Base-by-base conservation (phyloP, 1,139 yeast species). In the Kluyveromyces sp. region DNA sequence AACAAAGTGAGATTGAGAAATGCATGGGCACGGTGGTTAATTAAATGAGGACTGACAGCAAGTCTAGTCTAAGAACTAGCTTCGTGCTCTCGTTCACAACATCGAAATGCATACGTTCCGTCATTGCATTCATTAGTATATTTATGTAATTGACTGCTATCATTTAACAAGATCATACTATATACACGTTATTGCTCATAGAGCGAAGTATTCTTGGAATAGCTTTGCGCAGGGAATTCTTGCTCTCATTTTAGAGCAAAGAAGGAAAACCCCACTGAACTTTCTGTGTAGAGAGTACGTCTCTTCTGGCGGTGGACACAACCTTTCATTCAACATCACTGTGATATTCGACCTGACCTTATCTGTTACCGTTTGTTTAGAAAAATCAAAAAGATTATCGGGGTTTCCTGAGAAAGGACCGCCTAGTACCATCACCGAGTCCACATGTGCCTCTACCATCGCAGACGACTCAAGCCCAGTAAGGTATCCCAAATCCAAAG, bases 251-350 rank as follows among this genome's bases (percentile, higher is more conserved):
- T 88, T 77, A 3, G 97, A 85, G 68, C 98, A 92, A 45, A 92
- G 71, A 52, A 92, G 70, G 59, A 85, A 94, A 1, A 94, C 95
- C 9, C 99, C 98, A 61, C 95, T 84, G 60, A 92, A 78, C 59
- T 94, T 92, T 57, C 99, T 75, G 64, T 92, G 98, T 56, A 94
- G 71, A 7, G 95, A 85, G 63, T 92, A 92, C 0, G 98, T 92
- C 63, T 92, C 98, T 61, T 92, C 97, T 2, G 99, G 99, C 3
- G 98, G 99, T 3, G 98, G 97, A 3, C 96, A 78, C 49, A 92
- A 71, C 54, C 99, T 77, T 64, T 94, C 96, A 50, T 82, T 77
- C 52, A 92, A 73, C 98, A 92, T 89, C 41, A 88, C 69, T 2
- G 88, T 80, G 54, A 92, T 85, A 55, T 88, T 87, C 1, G 75